phyloP scores from a whole-genome alignment of 2,329 filamentous ascomycete species.

The Ceratocystiopsis sp. region DNA sequence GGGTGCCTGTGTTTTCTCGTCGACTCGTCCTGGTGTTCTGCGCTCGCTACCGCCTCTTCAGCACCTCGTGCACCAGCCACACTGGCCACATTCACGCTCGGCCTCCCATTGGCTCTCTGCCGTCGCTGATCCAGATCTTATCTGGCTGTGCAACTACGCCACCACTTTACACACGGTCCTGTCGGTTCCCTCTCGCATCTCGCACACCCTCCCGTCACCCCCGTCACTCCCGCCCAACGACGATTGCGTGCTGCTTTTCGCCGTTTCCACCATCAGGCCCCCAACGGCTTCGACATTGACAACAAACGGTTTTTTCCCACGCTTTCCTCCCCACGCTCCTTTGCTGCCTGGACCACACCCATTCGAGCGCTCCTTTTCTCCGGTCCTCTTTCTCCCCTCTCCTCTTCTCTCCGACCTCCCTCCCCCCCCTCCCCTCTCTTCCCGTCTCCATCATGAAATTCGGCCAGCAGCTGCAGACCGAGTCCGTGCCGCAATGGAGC shows the following conservation, averaged over 20 bases:
- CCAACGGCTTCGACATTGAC: not conserved
- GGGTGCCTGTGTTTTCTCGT: too few relatives aligned
- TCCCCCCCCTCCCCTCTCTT: not conserved
- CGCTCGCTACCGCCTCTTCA: too few relatives aligned
- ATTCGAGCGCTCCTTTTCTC: not conserved
- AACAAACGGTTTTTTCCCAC: not conserved
- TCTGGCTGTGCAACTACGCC: too few relatives aligned
- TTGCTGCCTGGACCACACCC: not conserved
- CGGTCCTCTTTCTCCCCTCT: not conserved
- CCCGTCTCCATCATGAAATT: slow-evolving; percentile 48
- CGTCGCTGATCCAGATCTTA: too few relatives aligned
- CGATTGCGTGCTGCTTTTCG: not conserved
- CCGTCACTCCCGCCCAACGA: too few relatives aligned
- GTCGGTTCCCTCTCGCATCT: too few relatives aligned
- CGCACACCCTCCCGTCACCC: too few relatives aligned
- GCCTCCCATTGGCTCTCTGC: too few relatives aligned
- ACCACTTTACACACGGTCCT: too few relatives aligned
- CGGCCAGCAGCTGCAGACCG: slow-evolving; percentile 53
- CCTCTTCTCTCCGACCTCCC: not conserved
- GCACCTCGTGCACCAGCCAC: too few relatives aligned
- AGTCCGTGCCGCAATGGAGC: slow-evolving; percentile 70
- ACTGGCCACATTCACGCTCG: too few relatives aligned
- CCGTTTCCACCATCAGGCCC: not conserved
- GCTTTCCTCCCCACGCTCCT: not conserved
- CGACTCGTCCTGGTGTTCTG: too few relatives aligned